A percentile compares a stretch with the other conserved stretches of the same genome.
Evolutionary conservation across 208 protist species (phyloP).

Genomic region (Wallacemonas sp.): DNA sequence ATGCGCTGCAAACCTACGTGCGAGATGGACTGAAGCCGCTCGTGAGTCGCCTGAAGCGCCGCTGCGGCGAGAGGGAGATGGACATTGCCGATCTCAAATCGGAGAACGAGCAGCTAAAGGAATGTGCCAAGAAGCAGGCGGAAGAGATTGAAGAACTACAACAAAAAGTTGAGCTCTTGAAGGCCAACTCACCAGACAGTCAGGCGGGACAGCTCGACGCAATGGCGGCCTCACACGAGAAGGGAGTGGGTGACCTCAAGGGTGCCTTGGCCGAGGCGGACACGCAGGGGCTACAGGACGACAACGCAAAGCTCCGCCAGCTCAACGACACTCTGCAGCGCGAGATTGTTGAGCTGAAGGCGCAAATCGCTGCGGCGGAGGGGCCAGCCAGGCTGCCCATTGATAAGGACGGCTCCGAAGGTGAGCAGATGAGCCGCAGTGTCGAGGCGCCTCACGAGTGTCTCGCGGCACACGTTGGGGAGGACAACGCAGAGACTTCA

Average conservation of each 20-base stretch:
- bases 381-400: neutral
- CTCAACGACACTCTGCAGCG: neutral
- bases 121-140: neutral
- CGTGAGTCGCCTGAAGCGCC: constrained; percentile 16
- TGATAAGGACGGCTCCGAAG: neutral
- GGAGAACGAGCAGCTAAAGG: constrained; percentile 11
- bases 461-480: constrained; percentile 12
- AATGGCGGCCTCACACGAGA: neutral
- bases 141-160: neutral
- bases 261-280: constrained; percentile 22
- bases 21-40: constrained; percentile 9
- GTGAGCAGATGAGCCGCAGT: neutral
- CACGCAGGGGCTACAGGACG: constrained; percentile 13
- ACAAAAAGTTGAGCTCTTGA: neutral
- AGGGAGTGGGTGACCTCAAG: neutral
- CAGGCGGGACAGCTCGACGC: neutral
- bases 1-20: constrained; percentile 17
- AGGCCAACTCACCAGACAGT: neutral
- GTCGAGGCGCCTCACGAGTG: no score
- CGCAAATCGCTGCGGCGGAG: neutral
- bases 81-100: constrained; percentile 10
- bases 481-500: neutral
- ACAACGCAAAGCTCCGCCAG: neutral
- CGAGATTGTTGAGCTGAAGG: constrained; percentile 6
- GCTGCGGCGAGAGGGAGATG: constrained; percentile 19